These are phyloP conservation scores for Pestalotiopsis sp. DNA, from an alignment of 2,329 filamentous ascomycete genomes.

Conservation along the genomic window DNA sequence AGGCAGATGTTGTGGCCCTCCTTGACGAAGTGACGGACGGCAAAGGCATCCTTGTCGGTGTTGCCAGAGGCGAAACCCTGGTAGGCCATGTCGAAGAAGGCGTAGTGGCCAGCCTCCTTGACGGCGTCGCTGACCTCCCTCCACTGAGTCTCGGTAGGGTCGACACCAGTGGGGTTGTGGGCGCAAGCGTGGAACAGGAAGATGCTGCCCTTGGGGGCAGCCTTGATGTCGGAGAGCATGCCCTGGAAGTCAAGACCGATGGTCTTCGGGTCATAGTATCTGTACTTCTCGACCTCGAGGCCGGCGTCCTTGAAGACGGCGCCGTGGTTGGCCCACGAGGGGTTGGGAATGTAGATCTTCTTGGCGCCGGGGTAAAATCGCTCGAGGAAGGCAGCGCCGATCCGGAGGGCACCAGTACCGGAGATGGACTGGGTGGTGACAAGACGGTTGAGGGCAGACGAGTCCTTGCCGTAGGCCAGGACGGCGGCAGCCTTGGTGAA, in stretches of 20 bases:
- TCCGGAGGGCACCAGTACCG: conserved; percentile 92
- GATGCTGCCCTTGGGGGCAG: conserved; percentile 81
- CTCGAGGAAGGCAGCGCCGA: conserved; percentile 90
- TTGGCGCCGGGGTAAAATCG: conserved; percentile 90
- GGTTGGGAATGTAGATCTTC: conserved; percentile 94
- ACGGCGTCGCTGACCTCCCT: conserved; percentile 83
- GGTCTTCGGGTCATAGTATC: conserved; percentile 99
- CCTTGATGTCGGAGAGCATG: conserved; percentile 87
- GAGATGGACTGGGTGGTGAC: conserved; percentile 98
- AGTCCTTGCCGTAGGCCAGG: conserved; percentile 87
- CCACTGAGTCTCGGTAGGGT: conserved; percentile 93
- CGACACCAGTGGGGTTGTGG: conserved; percentile 96
- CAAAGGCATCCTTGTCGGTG: conserved; percentile 90
- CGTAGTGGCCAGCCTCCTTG: conserved; percentile 85
- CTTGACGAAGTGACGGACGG: conserved; percentile 89
- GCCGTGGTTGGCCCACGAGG: conserved; percentile 98
- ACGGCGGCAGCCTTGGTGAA: conserved; percentile 92
- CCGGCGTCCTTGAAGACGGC: conserved; percentile 95
- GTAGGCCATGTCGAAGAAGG: conserved; percentile 99
- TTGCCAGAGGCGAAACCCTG: conserved; percentile 95
- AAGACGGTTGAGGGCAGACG: conserved; percentile 74
- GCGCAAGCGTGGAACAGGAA: conserved; percentile 96
- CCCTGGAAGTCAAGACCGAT: conserved; percentile 98
- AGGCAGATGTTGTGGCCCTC: conserved; percentile 88
- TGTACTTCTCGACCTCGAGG: conserved; percentile 90